A percentile compares a stretch with the other conserved stretches of the same genome.
phyloP scores from a whole-genome alignment of 2,329 filamentous ascomycete species.

The Penicillium sp. region DNA sequence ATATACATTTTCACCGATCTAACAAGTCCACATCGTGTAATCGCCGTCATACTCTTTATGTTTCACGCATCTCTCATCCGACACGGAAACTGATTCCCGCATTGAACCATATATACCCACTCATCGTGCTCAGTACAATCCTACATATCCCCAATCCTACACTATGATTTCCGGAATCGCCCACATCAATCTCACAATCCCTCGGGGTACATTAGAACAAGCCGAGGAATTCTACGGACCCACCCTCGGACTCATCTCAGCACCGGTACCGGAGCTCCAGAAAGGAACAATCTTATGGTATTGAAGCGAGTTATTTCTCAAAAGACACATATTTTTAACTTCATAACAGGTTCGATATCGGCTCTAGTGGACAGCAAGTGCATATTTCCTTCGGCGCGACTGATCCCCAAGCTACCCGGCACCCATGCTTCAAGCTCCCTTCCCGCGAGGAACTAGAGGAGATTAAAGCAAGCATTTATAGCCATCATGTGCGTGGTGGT shows the following conservation, averaged over 20 bases:
- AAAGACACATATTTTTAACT: background rate
- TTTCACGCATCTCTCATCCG: background rate
- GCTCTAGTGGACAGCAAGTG: constrained; percentile 53
- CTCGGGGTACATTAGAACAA: constrained; percentile 50
- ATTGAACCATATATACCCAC: background rate
- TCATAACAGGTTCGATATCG: constrained; percentile 53
- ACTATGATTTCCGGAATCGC: constrained; percentile 54
- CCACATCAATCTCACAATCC: constrained; percentile 60
- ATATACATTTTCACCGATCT: background rate
- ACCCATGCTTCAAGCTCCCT: constrained; percentile 59
- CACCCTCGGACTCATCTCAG: constrained; percentile 55
- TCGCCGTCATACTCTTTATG: background rate
- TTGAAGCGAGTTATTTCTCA: background rate
- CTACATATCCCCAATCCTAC: background rate
- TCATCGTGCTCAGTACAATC: background rate
- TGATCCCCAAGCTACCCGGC: constrained; percentile 46
- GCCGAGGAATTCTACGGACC: constrained; percentile 56
- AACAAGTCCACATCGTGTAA: background rate
- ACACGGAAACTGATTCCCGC: constrained; percentile 8
- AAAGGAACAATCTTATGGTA: constrained; percentile 56
- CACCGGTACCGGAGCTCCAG: constrained; percentile 54
- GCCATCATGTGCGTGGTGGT: constrained; percentile 51
- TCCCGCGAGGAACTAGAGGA: constrained; percentile 48
- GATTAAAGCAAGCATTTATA: constrained; percentile 52
- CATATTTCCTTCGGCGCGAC: constrained; percentile 52